Base-by-base conservation (phyloP, 306 rosid genomes). In the Quercus wislizeni region DNA sequence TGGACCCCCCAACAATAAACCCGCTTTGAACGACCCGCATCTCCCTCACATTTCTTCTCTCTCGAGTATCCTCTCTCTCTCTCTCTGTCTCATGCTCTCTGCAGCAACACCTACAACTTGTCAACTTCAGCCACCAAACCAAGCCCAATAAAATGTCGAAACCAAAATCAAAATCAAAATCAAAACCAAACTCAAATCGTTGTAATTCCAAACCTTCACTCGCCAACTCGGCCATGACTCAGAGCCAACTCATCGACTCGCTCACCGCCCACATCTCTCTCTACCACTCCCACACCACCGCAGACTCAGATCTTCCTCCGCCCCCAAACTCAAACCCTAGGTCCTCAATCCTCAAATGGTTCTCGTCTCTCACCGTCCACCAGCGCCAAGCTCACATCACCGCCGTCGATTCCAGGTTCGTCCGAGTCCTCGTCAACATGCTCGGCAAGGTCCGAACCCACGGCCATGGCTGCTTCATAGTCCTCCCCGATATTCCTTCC, bases 241-340 rank as follows among this genome's bases (percentile, higher is more conserved):
- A 88, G 83, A 88, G 83, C 73, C 94, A 86, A 76, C 94, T 90
- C 87, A 87, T 94, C 20, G 97, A 94, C 86, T 82, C 87, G 31
- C 97, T 94, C 79, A 89, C 98, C 77, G 87, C 98, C 15, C 96
- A 92, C 82, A 89, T 94, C 82, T 90, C 98, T 41, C 88, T 94
- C 80, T 94, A 92, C 88, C 91, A 89, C 63, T 92, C 92, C 0
- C 83, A 46, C 43, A 78, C 93, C 73, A 70, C 57, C 11, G 43
- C 91, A 72, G 46, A 8, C 46, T 41, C 46, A 41, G 46, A 9
- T 2, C 81, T 54, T 8, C 46, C 79, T 35, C 71, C 86, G 1
- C 75, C 80, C 78, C 78, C 74, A 1, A 83, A 73, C 76, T 83
- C 90, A 30, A 87, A 83, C 75, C 87, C 90, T 8, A 74, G 97